Percentiles rank a stretch among this genome's conserved stretches.
Evolutionary conservation across 768 basidiomycete genomes (phyloP).

Genomic region (Amanita subjunquillea): DNA sequence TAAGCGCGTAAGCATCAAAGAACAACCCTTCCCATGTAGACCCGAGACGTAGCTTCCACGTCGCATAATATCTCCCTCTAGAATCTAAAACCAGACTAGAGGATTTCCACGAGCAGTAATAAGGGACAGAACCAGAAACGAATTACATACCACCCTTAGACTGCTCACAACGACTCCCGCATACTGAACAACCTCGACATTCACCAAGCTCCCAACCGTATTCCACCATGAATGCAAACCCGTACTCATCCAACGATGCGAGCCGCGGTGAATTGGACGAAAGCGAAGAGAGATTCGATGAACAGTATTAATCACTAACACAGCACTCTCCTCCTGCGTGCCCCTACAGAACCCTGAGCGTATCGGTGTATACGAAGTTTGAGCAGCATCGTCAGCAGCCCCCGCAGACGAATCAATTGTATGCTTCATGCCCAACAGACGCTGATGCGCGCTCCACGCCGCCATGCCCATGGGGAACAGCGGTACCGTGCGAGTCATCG

Average conservation of each 20-base stretch:
- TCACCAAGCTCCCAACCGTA: slow-evolving; percentile 90
- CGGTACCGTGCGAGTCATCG: too few species aligned
- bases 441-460: too few species aligned
- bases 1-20: too few species aligned
- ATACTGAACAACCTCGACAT: slow-evolving; percentile 80
- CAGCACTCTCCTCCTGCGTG: too few species aligned
- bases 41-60: slow-evolving; percentile 50
- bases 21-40: slow-evolving; percentile 73
- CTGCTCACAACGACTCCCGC: slow-evolving; percentile 89
- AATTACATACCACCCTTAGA: slow-evolving; percentile 84
- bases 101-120: not conserved
- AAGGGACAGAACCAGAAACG: not conserved
- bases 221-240: slow-evolving; percentile 89
- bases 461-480: too few species aligned
- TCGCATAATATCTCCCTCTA: slow-evolving; percentile 50
- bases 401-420: too few species aligned
- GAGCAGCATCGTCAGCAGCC: too few species aligned
- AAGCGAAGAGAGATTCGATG: slow-evolving; percentile 91
- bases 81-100: slow-evolving; percentile 86
- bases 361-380: too few species aligned
- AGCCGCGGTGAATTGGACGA: slow-evolving; percentile 69
- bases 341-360: too few species aligned
- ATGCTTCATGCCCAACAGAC: too few species aligned
- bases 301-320: too few species aligned
- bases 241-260: slow-evolving; percentile 73